phyloP scores from a whole-genome alignment of 2,329 filamentous ascomycete genomes.

The Orbilia quercus region DNA sequence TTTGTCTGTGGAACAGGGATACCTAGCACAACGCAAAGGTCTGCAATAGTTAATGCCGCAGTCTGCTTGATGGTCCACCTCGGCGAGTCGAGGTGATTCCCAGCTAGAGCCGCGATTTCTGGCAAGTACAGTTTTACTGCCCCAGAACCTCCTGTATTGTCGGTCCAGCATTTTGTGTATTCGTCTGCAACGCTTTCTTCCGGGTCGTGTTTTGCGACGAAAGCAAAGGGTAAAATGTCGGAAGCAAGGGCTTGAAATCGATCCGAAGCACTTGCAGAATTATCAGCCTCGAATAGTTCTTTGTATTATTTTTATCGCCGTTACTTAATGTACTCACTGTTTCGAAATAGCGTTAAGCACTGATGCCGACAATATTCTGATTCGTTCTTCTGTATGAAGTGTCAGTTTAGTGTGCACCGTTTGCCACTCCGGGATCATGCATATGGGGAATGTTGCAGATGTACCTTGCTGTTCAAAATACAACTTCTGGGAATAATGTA shows the following conservation, averaged over 20 bases:
- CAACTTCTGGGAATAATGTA: slow-evolving; percentile 70
- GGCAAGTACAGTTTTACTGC: slow-evolving; percentile 83
- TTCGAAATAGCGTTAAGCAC: slow-evolving; percentile 86
- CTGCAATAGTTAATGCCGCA: slow-evolving; percentile 81
- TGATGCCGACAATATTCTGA: slow-evolving; percentile 69
- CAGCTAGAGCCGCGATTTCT: slow-evolving; percentile 79
- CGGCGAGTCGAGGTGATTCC: slow-evolving; percentile 77
- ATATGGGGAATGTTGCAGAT: slow-evolving; percentile 71
- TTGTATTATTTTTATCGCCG: slow-evolving; percentile 4
- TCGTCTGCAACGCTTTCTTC: slow-evolving; percentile 81
- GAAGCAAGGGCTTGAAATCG: slow-evolving; percentile 82
- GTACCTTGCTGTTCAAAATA: slow-evolving; percentile 85
- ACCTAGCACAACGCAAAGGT: slow-evolving; percentile 75
- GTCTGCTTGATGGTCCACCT: slow-evolving; percentile 94
- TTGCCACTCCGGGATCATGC: slow-evolving; percentile 70
- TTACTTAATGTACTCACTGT: slow-evolving; percentile 61
- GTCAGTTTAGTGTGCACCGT: slow-evolving; percentile 32
- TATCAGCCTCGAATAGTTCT: slow-evolving; percentile 12
- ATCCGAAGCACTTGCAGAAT: slow-evolving; percentile 73
- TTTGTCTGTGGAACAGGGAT: slow-evolving; percentile 64
- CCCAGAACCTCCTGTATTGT: slow-evolving; percentile 86
- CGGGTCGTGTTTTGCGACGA: slow-evolving; percentile 85
- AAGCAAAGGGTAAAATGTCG: slow-evolving; percentile 84
- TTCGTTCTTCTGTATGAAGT: slow-evolving; percentile 55
- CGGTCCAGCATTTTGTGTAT: slow-evolving; percentile 88